Base-by-base conservation (phyloP, 192 early-diverging fungal species). In the Backusella luteola region DNA sequence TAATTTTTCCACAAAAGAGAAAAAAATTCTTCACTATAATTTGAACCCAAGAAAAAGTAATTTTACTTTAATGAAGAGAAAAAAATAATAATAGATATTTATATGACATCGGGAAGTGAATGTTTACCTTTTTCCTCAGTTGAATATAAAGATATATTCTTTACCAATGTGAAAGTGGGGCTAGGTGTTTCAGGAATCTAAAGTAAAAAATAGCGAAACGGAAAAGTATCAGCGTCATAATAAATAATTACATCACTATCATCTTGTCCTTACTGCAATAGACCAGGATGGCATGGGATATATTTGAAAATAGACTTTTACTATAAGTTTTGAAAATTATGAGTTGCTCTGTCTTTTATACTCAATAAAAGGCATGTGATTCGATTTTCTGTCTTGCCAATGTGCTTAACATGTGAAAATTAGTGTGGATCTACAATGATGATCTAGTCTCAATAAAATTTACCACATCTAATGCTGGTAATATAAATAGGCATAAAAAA, bases 1-100 rank as follows among this genome's bases (percentile, higher is more conserved):
- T 75, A 72, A 91, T 91, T 76, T 86, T 88, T 44, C 90, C 90
- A 76, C 90, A 90, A 79, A 91, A 90, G 46, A 85, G 74, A 72
- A 91, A 91, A 73, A 91, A 91, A 70, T 90, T 88, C 76, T 85
- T 88, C 68, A 90, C 89, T 87, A 81, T 21, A 59, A 23, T 2
- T 17, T 41, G 34, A 52, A 66, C 21, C 41, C 69, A 32, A 67
- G 2, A 14, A 74, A 81, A 15, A 11, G 56, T 12, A 15, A 77
- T 6, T 14, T 32, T 32, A 11, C 26, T 8, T 34, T 56, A 72
- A 80, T 63, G 23, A 39, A 42, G 21, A 21, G 19, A 67, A 67
- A 66, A 14, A 26, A 12, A 53, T n/a, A 19, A 53, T 19, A 53
- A 53, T 53, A 32, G 49, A 19, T 6, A 52, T 52, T 52, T 17